A percentile compares a stretch with the other conserved stretches of the same genome.
phyloP scores from a whole-genome alignment of 306 rosid species.

The Sophora flavescens region DNA sequence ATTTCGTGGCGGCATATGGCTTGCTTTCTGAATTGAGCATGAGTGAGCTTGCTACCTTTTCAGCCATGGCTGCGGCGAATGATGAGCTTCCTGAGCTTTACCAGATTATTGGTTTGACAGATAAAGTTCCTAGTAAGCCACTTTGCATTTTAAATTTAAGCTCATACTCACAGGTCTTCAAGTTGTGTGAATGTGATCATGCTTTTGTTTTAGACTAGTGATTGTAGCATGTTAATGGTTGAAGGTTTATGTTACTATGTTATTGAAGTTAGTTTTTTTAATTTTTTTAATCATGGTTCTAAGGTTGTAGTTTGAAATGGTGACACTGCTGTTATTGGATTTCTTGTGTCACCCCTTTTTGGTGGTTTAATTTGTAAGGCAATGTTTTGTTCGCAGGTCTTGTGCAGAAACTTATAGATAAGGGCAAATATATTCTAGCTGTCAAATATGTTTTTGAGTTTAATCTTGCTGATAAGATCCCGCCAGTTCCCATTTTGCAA shows the following conservation, averaged over 20 bases:
- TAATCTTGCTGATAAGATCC: constrained; percentile 66
- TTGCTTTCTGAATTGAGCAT: constrained; percentile 52
- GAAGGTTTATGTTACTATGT: background rate
- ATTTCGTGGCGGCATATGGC: constrained; percentile 67
- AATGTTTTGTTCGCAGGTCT: constrained; percentile 60
- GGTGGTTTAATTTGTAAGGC: constrained; percentile 30
- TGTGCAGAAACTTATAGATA: constrained; percentile 69
- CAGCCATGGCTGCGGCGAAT: constrained; percentile 55
- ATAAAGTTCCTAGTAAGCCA: constrained; percentile 55
- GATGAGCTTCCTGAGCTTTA: constrained; percentile 61
- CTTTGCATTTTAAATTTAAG: background rate
- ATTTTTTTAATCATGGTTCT: background rate
- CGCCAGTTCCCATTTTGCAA: constrained; percentile 81
- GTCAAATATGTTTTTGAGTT: constrained; percentile 73
- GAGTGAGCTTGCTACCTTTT: constrained; percentile 63
- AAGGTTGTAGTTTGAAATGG: constrained; percentile 32
- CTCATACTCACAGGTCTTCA: background rate
- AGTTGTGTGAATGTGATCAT: background rate
- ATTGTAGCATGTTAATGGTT: background rate
- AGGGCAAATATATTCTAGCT: constrained; percentile 71
- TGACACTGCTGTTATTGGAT: constrained; percentile 8
- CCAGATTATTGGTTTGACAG: constrained; percentile 56
- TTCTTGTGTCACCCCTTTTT: constrained; percentile 36
- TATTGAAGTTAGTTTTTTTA: background rate
- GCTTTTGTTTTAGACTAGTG: background rate